phyloP scores from a whole-genome alignment of 2,329 filamentous ascomycete species.

The Diaporthe vexans region DNA sequence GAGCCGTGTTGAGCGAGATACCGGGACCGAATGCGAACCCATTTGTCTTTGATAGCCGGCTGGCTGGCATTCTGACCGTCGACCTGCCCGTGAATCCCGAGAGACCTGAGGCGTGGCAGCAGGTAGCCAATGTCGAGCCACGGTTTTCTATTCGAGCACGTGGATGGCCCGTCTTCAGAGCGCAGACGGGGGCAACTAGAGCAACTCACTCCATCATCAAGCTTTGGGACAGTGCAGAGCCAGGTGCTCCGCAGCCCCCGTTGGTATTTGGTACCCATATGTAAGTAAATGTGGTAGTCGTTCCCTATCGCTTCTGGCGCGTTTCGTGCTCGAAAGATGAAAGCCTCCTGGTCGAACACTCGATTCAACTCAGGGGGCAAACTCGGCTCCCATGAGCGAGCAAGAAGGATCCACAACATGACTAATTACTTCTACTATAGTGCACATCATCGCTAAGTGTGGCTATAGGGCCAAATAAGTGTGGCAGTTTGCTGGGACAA shows the following conservation, averaged over 20 bases:
- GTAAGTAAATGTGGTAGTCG: constrained; percentile 6
- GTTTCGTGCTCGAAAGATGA: background rate
- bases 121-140: constrained; percentile 9
- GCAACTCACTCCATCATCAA: constrained; percentile 4
- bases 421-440: constrained; percentile 13
- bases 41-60: background rate
- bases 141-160: constrained; percentile 16
- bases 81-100: constrained; percentile 17
- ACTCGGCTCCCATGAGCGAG: background rate
- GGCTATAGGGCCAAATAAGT: background rate
- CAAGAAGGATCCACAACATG: constrained; percentile 7
- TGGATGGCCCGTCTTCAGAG: constrained; percentile 18
- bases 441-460: constrained; percentile 5
- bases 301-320: constrained; percentile 2
- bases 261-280: constrained; percentile 16
- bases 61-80: constrained; percentile 14
- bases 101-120: constrained; percentile 18
- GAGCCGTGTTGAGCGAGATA: constrained; percentile 22
- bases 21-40: constrained; percentile 17
- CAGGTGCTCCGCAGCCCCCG: constrained; percentile 12
- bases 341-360: background rate
- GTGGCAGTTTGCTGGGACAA: background rate
- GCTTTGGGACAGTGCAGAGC: constrained; percentile 22
- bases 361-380: background rate
- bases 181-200: background rate